phyloP scores from a whole-genome alignment of 2,329 filamentous ascomycete species.

The Cytospora chrysosperma region DNA sequence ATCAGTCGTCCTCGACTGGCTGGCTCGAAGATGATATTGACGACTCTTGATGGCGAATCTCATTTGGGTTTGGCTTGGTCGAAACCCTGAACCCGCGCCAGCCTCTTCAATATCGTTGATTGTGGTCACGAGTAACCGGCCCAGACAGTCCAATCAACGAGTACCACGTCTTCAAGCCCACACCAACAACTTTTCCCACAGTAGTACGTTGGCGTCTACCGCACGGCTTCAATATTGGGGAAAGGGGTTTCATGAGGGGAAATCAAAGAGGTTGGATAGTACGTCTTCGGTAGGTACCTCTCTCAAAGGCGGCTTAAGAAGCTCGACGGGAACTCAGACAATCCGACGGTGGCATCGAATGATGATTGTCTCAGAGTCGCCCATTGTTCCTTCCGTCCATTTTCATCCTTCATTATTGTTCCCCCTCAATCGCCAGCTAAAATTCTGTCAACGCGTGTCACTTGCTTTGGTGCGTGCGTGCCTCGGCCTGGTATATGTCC shows the following conservation, averaged over 20 bases:
- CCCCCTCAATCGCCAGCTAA: conserved; percentile 7
- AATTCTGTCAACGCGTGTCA: conserved; percentile 14
- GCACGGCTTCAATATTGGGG: conserved; percentile 11
- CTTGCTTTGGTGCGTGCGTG: conserved; percentile 14
- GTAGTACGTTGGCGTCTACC: conserved; percentile 24
- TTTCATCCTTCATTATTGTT: conserved; percentile 9
- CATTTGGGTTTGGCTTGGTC: conserved; percentile 31
- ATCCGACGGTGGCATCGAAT: conserved; percentile 6
- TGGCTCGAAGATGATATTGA: background rate
- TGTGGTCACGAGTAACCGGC: conserved; percentile 31
- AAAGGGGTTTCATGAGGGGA: conserved; percentile 18
- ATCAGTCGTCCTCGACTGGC: background rate
- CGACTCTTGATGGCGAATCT: background rate
- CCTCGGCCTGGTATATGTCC: conserved; percentile 16
- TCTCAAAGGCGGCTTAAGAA: conserved; percentile 8
- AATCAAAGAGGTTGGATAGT: conserved; percentile 11
- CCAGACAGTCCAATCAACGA: conserved; percentile 33
- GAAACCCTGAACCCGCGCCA: conserved; percentile 29
- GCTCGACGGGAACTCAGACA: conserved; percentile 7
- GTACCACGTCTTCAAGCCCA: conserved; percentile 36
- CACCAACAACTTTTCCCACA: conserved; percentile 30
- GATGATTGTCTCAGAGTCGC: conserved; percentile 4
- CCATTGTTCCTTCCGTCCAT: background rate
- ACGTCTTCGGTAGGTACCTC: conserved; percentile 3
- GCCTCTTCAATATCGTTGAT: conserved; percentile 28